A percentile compares a stretch with the other conserved stretches of the same genome.
phyloP scores from a whole-genome alignment of 805 yeast species.

The Ogataea methanolica region DNA sequence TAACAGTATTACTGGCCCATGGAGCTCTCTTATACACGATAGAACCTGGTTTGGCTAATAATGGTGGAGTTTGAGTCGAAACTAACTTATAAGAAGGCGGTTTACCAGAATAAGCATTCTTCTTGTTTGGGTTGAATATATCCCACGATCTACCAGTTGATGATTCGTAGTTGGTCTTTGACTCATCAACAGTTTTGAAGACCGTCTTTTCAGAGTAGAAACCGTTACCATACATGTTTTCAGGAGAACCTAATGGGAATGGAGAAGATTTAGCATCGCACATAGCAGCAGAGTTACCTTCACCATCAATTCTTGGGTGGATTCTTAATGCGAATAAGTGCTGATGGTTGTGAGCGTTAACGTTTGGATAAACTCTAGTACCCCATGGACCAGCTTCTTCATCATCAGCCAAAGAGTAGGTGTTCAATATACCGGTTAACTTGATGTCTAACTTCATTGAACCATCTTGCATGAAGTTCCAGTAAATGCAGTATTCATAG shows the following conservation, averaged over 20 bases:
- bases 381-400: constrained; percentile 77
- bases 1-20: constrained; percentile 65
- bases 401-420: constrained; percentile 57
- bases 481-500: constrained; percentile 80
- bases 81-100: constrained; percentile 76
- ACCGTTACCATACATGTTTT: constrained; percentile 75
- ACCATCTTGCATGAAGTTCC: constrained; percentile 82
- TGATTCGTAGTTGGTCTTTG: constrained; percentile 57
- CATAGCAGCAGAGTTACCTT: constrained; percentile 66
- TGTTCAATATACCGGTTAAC: constrained; percentile 79
- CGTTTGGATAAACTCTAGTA: constrained; percentile 72
- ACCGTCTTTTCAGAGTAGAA: constrained; percentile 60
- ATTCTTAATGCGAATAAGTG: constrained; percentile 74
- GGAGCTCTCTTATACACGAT: constrained; percentile 78
- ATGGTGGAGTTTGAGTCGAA: constrained; percentile 67
- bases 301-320: constrained; percentile 81
- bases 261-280: constrained; percentile 62
- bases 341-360: constrained; percentile 84
- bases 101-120: constrained; percentile 66
- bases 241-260: constrained; percentile 56
- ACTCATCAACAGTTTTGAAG: constrained; percentile 66
- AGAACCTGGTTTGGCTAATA: constrained; percentile 70
- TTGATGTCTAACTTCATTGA: constrained; percentile 74
- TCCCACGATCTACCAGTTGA: constrained; percentile 73
- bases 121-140: constrained; percentile 63